phyloP scores from a whole-genome alignment of 139 green algal genomes.

The Zygnema cylindricum region DNA sequence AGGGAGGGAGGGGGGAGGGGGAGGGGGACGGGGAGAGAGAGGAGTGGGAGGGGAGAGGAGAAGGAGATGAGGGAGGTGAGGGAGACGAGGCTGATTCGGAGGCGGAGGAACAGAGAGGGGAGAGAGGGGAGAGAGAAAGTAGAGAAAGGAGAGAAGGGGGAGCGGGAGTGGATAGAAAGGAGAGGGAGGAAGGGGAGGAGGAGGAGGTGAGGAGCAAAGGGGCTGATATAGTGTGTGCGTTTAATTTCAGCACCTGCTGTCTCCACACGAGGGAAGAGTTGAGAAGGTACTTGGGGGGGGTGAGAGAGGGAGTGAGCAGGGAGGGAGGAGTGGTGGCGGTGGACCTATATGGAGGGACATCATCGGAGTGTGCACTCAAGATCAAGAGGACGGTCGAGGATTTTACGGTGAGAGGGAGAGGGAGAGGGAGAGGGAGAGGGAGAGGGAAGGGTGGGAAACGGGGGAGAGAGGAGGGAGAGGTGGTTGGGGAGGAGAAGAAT shows the following conservation, averaged over 20 bases:
- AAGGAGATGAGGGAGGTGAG: neutral
- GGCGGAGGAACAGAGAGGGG: neutral
- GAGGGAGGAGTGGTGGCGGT: slow-evolving; percentile 53
- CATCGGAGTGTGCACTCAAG: slow-evolving; percentile 44
- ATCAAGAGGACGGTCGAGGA: slow-evolving; percentile 33
- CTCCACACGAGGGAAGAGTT: slow-evolving; percentile 37
- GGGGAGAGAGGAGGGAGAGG: no score
- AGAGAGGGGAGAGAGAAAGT: neutral
- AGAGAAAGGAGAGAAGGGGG: neutral
- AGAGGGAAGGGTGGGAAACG: no score
- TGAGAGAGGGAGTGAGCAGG: neutral
- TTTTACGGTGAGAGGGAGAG: slow-evolving; percentile 39
- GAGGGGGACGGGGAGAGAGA: neutral
- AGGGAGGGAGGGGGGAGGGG: neutral
- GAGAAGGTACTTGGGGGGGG: slow-evolving; percentile 41
- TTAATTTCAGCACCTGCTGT: slow-evolving; percentile 61
- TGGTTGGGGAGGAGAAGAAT: no score
- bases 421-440: neutral
- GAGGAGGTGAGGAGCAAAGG: neutral
- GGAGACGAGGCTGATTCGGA: neutral
- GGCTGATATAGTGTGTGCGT: slow-evolving; percentile 57
- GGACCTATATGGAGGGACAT: slow-evolving; percentile 56
- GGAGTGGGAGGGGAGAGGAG: neutral
- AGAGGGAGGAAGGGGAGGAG: neutral
- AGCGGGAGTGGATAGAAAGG: neutral